Percentiles rank a stretch among this genome's conserved stretches.
Conservation (phyloP, 169 alveolate species). For the Fabrea salina region DNA sequence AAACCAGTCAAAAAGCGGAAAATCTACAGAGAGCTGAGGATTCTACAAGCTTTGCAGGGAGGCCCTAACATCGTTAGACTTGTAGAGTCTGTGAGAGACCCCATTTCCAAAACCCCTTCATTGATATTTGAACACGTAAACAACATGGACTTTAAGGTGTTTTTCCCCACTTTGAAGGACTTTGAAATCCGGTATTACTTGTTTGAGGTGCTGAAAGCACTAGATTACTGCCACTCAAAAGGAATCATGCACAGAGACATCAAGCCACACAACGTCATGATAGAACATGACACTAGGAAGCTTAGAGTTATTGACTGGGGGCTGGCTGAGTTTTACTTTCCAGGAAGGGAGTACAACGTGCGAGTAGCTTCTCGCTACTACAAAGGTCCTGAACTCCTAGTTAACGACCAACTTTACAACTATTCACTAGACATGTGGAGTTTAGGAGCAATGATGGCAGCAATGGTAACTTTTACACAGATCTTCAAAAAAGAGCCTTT, state of each 20-base stretch:
- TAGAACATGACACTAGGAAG: slow-evolving; percentile 89
- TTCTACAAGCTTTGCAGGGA: slow-evolving; percentile 92
- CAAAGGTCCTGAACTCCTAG: slow-evolving; percentile 98
- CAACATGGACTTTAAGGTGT: slow-evolving; percentile 88
- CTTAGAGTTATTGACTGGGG: slow-evolving; percentile 99
- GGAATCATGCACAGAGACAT: slow-evolving; percentile 98
- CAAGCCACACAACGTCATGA: slow-evolving; percentile 96
- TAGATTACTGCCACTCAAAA: slow-evolving; percentile 98
- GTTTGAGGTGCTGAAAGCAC: slow-evolving; percentile 54
- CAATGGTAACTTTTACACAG: too few relatives aligned
- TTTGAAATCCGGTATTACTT: slow-evolving; percentile 94
- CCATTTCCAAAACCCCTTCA: slow-evolving; percentile 93
- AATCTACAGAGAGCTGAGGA: slow-evolving; percentile 96
- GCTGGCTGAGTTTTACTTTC: slow-evolving; percentile 97
- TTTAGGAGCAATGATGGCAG: slow-evolving; percentile 98
- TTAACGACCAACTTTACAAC: slow-evolving; percentile 93
- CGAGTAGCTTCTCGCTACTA: slow-evolving; percentile 95
- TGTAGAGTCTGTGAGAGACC: slow-evolving; percentile 96
- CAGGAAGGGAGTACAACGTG: slow-evolving; percentile 96
- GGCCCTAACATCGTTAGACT: slow-evolving; percentile 94
- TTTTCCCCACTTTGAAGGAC: slow-evolving; percentile 93
- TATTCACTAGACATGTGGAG: slow-evolving; percentile 99
- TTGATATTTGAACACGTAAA: slow-evolving; percentile 89
- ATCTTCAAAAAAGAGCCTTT: slow-evolving; percentile 90
- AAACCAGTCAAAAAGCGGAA: slow-evolving; percentile 97